Conservation (phyloP, 805 yeast species). For the Saturnispora sanitii region DNA sequence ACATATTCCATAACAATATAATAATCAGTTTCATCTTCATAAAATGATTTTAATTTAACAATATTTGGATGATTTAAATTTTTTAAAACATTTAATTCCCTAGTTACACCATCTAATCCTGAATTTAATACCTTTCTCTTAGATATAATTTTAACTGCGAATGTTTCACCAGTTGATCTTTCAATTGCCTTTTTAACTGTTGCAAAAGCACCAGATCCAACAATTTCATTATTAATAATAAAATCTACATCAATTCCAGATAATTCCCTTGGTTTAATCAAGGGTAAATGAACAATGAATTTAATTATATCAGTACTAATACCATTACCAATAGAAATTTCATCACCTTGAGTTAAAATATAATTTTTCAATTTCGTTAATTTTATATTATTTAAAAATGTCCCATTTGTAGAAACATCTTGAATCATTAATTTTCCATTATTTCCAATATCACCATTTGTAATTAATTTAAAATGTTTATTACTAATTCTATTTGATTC, state of each 20-base stretch:
- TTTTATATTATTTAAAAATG: slow-evolving; percentile 67
- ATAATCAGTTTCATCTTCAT: slow-evolving; percentile 71
- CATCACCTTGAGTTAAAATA: slow-evolving; percentile 85
- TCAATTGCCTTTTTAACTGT: slow-evolving; percentile 87
- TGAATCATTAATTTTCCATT: slow-evolving; percentile 38
- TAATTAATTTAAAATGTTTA: slow-evolving; percentile 60
- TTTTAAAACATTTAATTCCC: slow-evolving; percentile 76
- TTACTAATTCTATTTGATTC: slow-evolving; percentile 63
- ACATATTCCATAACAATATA: slow-evolving; percentile 93
- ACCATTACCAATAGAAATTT: slow-evolving; percentile 82
- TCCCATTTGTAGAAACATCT: slow-evolving; percentile 88
- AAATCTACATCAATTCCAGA: slow-evolving; percentile 36
- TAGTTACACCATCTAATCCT: slow-evolving; percentile 68
- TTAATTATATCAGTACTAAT: slow-evolving; percentile 57
- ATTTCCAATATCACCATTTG: slow-evolving; percentile 18
- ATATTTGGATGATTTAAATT: slow-evolving; percentile 77
- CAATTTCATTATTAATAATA: slow-evolving; percentile 71
- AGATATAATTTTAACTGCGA: slow-evolving; percentile 84
- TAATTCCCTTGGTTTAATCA: slow-evolving; percentile 6
- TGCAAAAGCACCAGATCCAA: slow-evolving; percentile 98
- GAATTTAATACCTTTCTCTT: slow-evolving; percentile 70
- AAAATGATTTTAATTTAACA: slow-evolving; percentile 72
- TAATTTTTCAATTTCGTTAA: slow-evolving; percentile 71
- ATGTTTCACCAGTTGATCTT: slow-evolving; percentile 73
- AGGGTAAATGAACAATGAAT: slow-evolving; percentile 42